These are phyloP conservation scores for Elsinoe australis DNA, from an alignment of 2,329 filamentous ascomycete genomes.

Conservation along the genomic window DNA sequence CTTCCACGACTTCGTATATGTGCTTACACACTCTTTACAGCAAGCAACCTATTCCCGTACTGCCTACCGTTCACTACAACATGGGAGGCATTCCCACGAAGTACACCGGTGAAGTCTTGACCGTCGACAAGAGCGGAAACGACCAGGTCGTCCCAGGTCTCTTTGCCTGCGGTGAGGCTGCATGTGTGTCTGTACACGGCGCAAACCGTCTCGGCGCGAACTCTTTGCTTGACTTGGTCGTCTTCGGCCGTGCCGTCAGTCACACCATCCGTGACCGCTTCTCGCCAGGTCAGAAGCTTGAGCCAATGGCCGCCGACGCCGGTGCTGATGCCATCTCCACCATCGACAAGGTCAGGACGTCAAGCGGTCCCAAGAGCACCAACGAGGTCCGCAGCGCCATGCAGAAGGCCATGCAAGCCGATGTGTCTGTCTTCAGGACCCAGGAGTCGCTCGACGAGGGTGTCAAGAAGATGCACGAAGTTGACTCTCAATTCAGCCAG, in stretches of 20 bases:
- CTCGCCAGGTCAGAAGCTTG: conserved; percentile 70
- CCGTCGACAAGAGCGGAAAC: conserved; percentile 73
- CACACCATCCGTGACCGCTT: conserved; percentile 96
- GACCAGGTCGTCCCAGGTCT: conserved; percentile 92
- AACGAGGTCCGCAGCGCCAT: conserved; percentile 82
- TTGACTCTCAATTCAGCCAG: conserved; percentile 71
- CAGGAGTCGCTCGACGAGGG: conserved; percentile 91
- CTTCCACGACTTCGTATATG: not conserved
- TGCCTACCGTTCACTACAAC: conserved; percentile 76
- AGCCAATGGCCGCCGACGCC: conserved; percentile 73
- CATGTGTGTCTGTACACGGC: conserved; percentile 95
- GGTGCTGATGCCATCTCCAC: conserved; percentile 80
- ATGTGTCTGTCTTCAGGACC: conserved; percentile 93
- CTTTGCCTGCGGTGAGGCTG: conserved; percentile 93
- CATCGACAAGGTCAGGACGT: conserved; percentile 76
- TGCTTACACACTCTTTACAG: not conserved
- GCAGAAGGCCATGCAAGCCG: conserved; percentile 98
- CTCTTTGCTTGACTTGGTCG: conserved; percentile 93
- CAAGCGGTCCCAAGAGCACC: conserved; percentile 78
- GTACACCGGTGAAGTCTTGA: conserved; percentile 94
- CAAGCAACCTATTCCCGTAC: conserved; percentile 5
- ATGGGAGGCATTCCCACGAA: conserved; percentile 98
- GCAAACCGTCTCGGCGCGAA: conserved; percentile 97
- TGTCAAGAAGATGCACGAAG: conserved; percentile 76
- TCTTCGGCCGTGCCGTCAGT: conserved; percentile 94